These are phyloP conservation scores for Aspergillus leporis DNA, from an alignment of 495 filamentous ascomycete species.

Conservation along the genomic window DNA sequence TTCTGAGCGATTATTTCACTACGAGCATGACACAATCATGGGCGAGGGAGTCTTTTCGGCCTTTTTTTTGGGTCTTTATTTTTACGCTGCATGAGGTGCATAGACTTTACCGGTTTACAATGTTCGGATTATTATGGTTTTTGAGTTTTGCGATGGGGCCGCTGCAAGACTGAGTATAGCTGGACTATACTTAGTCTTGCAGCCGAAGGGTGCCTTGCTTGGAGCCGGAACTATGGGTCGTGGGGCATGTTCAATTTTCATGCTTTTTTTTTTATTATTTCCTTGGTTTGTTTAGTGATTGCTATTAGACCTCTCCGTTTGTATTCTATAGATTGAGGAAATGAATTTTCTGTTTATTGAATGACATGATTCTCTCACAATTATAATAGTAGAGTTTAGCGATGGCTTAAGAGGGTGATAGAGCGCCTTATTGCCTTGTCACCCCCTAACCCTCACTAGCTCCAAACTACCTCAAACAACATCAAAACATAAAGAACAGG, in stretches of 20 bases:
- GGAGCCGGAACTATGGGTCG: constrained; percentile 5
- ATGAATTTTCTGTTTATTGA: not conserved
- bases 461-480: not conserved
- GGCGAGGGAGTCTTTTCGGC: constrained; percentile 8
- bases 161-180: constrained; percentile 19
- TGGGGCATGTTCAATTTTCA: not conserved
- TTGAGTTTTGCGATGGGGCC: constrained; percentile 5
- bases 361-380: not conserved
- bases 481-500: not conserved
- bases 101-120: constrained; percentile 10
- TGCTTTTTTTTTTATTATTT: not conserved
- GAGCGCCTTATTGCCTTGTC: not conserved
- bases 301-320: not conserved
- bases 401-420: not conserved
- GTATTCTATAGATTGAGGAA: not conserved
- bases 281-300: not conserved
- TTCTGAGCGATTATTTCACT: constrained; percentile 10
- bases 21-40: constrained; percentile 8
- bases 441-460: not conserved
- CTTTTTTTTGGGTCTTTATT: constrained; percentile 17
- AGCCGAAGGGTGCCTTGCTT: constrained; percentile 8
- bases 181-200: constrained; percentile 8
- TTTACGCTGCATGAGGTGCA: not conserved
- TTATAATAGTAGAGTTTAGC: not conserved
- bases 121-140: constrained; percentile 6